Percentiles rank a stretch among this genome's conserved stretches.
Evolutionary conservation across 2,329 filamentous ascomycete genomes (phyloP).

Genomic region (Chrysoporthe cubensis): DNA sequence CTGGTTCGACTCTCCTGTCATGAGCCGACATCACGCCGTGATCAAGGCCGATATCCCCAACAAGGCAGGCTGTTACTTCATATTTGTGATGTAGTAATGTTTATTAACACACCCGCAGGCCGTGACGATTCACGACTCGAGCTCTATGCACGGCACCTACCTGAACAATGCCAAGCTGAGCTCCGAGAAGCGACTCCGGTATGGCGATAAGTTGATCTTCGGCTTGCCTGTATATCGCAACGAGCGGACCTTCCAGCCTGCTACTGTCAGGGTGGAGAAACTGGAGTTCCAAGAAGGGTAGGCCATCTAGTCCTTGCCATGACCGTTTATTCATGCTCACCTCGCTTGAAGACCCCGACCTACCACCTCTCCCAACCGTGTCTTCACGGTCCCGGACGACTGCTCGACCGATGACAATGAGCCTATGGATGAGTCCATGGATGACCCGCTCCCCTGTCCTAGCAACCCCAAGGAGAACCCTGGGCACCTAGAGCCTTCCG

Average conservation of each 20-base stretch:
- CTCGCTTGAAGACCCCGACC: background rate
- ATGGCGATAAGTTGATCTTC: slow-evolving; percentile 45
- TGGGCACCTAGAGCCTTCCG: background rate
- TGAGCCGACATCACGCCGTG: slow-evolving; percentile 70
- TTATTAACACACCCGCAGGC: slow-evolving; percentile 42
- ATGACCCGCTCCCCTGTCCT: background rate
- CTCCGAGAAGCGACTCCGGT: slow-evolving; percentile 32
- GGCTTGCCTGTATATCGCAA: slow-evolving; percentile 45
- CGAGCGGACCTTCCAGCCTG: slow-evolving; percentile 37
- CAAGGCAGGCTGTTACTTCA: slow-evolving; percentile 44
- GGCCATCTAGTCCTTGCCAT: slow-evolving; percentile 18
- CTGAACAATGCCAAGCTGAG: slow-evolving; percentile 42
- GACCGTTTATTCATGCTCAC: slow-evolving; percentile 9
- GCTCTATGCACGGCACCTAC: slow-evolving; percentile 59
- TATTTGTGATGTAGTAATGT: slow-evolving; percentile 9
- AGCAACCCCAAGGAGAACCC: background rate
- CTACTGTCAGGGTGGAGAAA: slow-evolving; percentile 33
- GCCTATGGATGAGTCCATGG: slow-evolving; percentile 19
- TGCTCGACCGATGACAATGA: slow-evolving; percentile 29
- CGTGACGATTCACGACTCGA: slow-evolving; percentile 49
- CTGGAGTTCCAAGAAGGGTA: slow-evolving; percentile 31
- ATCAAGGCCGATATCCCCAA: slow-evolving; percentile 48
- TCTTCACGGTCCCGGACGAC: slow-evolving; percentile 28
- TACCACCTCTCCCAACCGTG: slow-evolving; percentile 22
- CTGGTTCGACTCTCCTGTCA: slow-evolving; percentile 72